phyloP scores from a whole-genome alignment of 306 rosid species.

The Cicer yamashitae region DNA sequence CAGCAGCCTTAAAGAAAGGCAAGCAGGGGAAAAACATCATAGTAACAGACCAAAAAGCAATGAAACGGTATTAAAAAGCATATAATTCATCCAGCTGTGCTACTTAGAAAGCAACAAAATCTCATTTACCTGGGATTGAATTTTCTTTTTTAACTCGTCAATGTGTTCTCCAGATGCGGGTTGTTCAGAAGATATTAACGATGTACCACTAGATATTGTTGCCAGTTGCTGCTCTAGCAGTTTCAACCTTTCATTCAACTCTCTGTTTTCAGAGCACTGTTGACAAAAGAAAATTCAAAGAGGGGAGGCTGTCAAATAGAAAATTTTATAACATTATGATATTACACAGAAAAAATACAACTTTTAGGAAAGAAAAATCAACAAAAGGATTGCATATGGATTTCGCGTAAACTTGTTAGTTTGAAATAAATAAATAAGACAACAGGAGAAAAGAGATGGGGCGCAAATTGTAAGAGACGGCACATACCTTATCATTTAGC shows the following conservation, averaged over 20 bases:
- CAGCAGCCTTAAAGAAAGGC: constrained; percentile 3
- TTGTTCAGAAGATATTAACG: constrained; percentile 50
- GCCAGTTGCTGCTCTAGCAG: constrained; percentile 71
- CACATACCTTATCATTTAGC: constrained; percentile 77
- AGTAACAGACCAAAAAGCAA: background rate
- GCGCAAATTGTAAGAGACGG: constrained; percentile 5
- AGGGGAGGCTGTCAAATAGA: constrained; percentile 24
- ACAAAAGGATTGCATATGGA: constrained; percentile 22
- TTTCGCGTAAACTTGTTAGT: constrained; percentile 20
- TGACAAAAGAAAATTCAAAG: constrained; percentile 38
- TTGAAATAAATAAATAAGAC: background rate
- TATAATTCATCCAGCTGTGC: constrained; percentile 27
- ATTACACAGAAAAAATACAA: constrained; percentile 25
- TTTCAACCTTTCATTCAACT: constrained; percentile 72
- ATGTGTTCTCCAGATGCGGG: constrained; percentile 59
- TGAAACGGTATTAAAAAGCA: constrained; percentile 9
- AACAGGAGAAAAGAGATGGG: background rate
- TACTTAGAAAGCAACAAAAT: constrained; percentile 21
- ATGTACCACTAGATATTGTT: constrained; percentile 52
- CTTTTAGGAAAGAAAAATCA: constrained; percentile 6
- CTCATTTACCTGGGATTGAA: constrained; percentile 77
- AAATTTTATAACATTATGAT: constrained; percentile 25
- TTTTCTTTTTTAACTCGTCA: constrained; percentile 79
- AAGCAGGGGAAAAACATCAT: constrained; percentile 17
- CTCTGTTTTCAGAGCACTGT: constrained; percentile 84